Evolutionary conservation across 257 asterid species (phyloP).

Genomic region (Lantana camara): DNA sequence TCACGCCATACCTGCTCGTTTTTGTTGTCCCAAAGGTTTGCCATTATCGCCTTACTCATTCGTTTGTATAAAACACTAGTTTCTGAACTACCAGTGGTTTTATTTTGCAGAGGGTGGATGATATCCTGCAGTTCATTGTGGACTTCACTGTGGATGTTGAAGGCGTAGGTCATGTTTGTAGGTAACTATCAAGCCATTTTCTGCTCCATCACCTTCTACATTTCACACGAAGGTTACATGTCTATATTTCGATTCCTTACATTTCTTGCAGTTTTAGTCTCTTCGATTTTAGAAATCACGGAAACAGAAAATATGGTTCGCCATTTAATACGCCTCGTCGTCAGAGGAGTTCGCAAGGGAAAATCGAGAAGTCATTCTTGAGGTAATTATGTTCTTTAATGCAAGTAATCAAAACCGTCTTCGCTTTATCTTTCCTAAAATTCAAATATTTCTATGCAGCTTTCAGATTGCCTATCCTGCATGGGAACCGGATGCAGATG

Average conservation of each 20-base stretch:
- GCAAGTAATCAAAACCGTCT: not conserved
- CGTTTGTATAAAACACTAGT: constrained; percentile 1
- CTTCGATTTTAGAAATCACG: constrained; percentile 82
- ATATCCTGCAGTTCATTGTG: constrained; percentile 69
- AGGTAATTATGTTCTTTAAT: constrained; percentile 48
- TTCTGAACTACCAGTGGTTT: constrained; percentile 23
- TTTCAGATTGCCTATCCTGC: constrained; percentile 77
- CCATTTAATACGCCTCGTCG: constrained; percentile 54
- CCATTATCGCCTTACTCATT: not conserved
- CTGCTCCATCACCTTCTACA: constrained; percentile 15
- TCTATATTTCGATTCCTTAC: not conserved
- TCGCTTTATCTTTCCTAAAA: not conserved
- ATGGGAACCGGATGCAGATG: constrained; percentile 76
- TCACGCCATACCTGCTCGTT: constrained; percentile 84
- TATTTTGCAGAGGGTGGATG: constrained; percentile 71
- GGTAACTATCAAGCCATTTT: constrained; percentile 40
- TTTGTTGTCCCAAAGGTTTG: constrained; percentile 91
- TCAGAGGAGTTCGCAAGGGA: constrained; percentile 94
- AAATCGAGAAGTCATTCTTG: constrained; percentile 94
- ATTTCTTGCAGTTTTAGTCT: constrained; percentile 70
- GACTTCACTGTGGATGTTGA: constrained; percentile 88
- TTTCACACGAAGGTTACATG: constrained; percentile 11
- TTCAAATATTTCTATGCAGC: constrained; percentile 43
- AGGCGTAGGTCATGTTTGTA: constrained; percentile 95
- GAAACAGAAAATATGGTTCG: constrained; percentile 79